Evolutionary conservation across 2,329 filamentous ascomycete genomes (phyloP).

Genomic region (Whalleya microplaca): DNA sequence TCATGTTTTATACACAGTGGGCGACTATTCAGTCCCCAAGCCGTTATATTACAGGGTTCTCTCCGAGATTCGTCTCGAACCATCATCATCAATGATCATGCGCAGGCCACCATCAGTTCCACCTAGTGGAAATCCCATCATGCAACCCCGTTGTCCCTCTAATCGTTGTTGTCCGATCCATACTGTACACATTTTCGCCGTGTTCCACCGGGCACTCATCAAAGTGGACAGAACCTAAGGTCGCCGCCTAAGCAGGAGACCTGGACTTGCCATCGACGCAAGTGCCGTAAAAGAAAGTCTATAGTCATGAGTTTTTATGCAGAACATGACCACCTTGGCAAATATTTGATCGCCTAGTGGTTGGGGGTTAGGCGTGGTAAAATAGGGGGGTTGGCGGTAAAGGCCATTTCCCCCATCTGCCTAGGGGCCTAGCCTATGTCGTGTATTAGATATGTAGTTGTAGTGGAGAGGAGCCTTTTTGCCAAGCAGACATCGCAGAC

Average conservation of each 20-base stretch:
- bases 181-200: constrained; percentile 22
- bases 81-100: constrained; percentile 13
- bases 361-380: constrained; percentile 15
- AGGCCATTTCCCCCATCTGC: constrained; percentile 3
- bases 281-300: constrained; percentile 21
- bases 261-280: constrained; percentile 11
- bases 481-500: constrained; percentile 20
- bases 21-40: constrained; percentile 25
- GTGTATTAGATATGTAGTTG: constrained; percentile 20
- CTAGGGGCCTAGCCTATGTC: constrained; percentile 6
- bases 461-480: constrained; percentile 32
- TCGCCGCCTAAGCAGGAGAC: constrained; percentile 12
- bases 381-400: constrained; percentile 13
- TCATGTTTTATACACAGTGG: constrained; percentile 25
- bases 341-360: constrained; percentile 6
- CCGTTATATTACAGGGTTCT: constrained; percentile 19
- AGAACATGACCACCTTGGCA: constrained; percentile 9
- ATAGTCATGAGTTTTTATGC: constrained; percentile 22
- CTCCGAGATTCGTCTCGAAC: constrained; percentile 11
- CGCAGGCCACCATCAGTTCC: constrained; percentile 7
- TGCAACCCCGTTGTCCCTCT: constrained; percentile 18
- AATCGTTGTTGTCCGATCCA: constrained; percentile 14
- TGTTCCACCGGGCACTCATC: constrained; percentile 12
- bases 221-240: constrained; percentile 10
- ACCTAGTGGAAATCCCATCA: constrained; percentile 13